These are phyloP conservation scores for Hemileccinum rubropunctum DNA, from an alignment of 768 basidiomycete genomes.

Conservation along the genomic window DNA sequence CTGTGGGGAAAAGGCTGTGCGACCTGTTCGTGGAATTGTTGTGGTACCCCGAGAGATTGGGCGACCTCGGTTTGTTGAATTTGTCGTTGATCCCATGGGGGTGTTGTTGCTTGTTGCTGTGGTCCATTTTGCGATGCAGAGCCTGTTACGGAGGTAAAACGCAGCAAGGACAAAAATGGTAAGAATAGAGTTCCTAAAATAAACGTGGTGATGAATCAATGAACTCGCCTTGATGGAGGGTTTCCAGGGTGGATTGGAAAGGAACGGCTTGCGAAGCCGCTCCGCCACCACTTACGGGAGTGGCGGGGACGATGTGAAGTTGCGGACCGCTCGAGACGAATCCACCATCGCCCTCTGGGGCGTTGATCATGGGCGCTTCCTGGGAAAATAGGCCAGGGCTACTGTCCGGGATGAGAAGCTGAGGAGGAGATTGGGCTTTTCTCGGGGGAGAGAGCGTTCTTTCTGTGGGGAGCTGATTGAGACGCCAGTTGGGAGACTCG, in stretches of 20 bases:
- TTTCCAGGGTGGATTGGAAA: slow-evolving; percentile 50
- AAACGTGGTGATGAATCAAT: slow-evolving; percentile 28
- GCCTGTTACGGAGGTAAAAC: slow-evolving; percentile 30
- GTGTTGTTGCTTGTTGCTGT: slow-evolving; percentile 34
- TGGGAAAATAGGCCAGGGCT: slow-evolving; percentile 44
- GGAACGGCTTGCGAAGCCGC: slow-evolving; percentile 44
- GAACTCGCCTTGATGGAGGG: slow-evolving; percentile 53
- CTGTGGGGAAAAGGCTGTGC: slow-evolving; percentile 34
- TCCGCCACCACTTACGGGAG: slow-evolving; percentile 67
- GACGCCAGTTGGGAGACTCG: slow-evolving; percentile 59
- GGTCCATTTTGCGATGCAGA: slow-evolving; percentile 28
- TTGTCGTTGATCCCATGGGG: slow-evolving; percentile 36
- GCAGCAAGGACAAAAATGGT: slow-evolving; percentile 24
- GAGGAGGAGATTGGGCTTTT: slow-evolving; percentile 66
- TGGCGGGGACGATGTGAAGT: slow-evolving; percentile 80
- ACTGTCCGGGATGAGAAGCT: slow-evolving; percentile 54
- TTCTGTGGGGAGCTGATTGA: slow-evolving; percentile 45
- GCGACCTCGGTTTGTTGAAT: slow-evolving; percentile 33
- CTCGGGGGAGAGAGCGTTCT: slow-evolving; percentile 37
- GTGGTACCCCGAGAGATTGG: slow-evolving; percentile 30
- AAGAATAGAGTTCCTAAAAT: slow-evolving; percentile 33
- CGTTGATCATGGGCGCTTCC: slow-evolving; percentile 53
- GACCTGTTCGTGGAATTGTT: slow-evolving; percentile 26
- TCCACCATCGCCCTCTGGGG: slow-evolving; percentile 55
- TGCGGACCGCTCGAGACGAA: slow-evolving; percentile 51